A percentile compares a stretch with the other conserved stretches of the same genome.
Evolutionary conservation across 352 stramenopile genomes (phyloP).

Genomic region (Saprolegnia diclina): DNA sequence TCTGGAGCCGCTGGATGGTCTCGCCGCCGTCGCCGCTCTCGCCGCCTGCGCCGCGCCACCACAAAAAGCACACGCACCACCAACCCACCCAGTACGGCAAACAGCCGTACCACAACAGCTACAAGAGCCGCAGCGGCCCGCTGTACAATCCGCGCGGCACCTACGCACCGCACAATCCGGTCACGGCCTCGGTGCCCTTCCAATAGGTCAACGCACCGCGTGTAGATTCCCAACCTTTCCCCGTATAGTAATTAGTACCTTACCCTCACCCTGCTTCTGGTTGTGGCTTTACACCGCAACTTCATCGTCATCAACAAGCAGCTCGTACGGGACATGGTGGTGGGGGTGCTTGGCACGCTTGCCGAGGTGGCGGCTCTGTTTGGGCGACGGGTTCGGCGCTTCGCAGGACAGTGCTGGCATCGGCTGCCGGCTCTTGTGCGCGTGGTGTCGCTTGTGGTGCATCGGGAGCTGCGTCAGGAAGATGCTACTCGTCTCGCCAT

Average conservation of each 20-base stretch:
- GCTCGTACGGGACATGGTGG: too few species aligned
- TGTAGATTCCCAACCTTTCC: too few species aligned
- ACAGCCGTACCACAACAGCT: background rate
- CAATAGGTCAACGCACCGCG: background rate
- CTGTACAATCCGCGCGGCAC: constrained; percentile 2
- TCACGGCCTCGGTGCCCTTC: background rate
- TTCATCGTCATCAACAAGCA: background rate
- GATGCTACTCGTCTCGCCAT: too few species aligned
- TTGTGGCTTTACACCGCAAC: too few species aligned
- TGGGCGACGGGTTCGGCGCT: too few species aligned
- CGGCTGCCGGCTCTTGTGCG: background rate
- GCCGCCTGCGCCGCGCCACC: background rate
- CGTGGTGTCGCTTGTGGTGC: background rate
- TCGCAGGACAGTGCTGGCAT: background rate
- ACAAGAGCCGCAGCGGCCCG: constrained; percentile 2
- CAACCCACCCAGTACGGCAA: background rate
- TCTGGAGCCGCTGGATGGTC: constrained; percentile 26
- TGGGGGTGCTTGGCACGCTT: too few species aligned
- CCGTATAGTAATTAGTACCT: constrained; percentile 16
- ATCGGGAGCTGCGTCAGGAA: background rate
- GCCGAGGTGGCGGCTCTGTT: too few species aligned
- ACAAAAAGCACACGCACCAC: constrained; percentile 11
- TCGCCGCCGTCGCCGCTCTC: background rate
- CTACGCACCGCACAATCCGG: background rate
- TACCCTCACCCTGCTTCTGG: background rate